Percentiles rank a stretch among this genome's conserved stretches.
Evolutionary conservation across 257 asterid species (phyloP).

Genomic region (Scutellaria minor): DNA sequence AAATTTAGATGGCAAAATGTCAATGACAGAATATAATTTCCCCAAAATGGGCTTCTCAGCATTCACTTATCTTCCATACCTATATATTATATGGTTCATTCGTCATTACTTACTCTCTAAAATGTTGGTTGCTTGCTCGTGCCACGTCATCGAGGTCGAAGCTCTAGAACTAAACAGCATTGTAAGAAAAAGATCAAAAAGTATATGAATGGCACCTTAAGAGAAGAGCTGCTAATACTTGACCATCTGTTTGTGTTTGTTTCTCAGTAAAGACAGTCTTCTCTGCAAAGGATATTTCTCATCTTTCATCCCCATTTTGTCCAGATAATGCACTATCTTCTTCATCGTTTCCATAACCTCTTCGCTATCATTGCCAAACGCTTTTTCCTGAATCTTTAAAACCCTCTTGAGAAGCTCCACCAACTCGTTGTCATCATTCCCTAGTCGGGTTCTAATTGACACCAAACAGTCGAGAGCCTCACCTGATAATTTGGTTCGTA

Average conservation of each 20-base stretch:
- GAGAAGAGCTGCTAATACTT: constrained; percentile 36
- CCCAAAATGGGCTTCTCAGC: neutral
- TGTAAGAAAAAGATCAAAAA: neutral
- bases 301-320: constrained; percentile 67
- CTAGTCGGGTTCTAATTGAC: constrained; percentile 67
- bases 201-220: neutral
- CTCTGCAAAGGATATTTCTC: constrained; percentile 73
- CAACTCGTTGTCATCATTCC: constrained; percentile 61
- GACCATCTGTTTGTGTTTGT: constrained; percentile 57
- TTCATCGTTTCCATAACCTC: constrained; percentile 79
- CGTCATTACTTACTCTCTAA: neutral
- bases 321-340: constrained; percentile 67
- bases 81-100: too few species aligned
- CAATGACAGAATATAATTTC: too few species aligned
- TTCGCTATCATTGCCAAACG: constrained; percentile 74
- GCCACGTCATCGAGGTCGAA: neutral
- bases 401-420: constrained; percentile 75
- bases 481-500: constrained; percentile 49
- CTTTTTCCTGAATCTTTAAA: constrained; percentile 74
- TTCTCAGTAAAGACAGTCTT: constrained; percentile 63
- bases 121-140: constrained; percentile 26
- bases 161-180: constrained; percentile 17
- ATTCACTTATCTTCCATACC: constrained; percentile 26
- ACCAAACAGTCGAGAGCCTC: constrained; percentile 98
- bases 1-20: too few species aligned